These are phyloP conservation scores for Pneumocystis murina DNA, from an alignment of 1,139 yeast genomes.

Conservation along the genomic window DNA sequence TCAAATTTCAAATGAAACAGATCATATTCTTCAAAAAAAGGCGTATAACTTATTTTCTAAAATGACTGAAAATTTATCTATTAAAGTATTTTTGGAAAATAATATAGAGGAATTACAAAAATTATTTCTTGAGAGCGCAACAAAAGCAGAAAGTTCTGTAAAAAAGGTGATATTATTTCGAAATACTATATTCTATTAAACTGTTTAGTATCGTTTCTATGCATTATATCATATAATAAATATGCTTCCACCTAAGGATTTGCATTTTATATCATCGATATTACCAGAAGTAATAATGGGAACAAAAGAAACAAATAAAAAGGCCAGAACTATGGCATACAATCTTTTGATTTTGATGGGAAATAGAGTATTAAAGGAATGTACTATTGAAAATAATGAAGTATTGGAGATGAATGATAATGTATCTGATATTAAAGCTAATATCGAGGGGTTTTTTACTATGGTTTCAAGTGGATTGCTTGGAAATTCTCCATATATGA, in stretches of 20 bases:
- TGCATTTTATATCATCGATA: conserved; percentile 64
- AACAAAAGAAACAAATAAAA: conserved; percentile 88
- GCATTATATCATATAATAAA: conserved; percentile 50
- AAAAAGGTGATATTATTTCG: not conserved
- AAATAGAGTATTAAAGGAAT: conserved; percentile 57
- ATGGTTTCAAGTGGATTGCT: conserved; percentile 95
- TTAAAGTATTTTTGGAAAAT: conserved; percentile 21
- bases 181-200: conserved; percentile 23
- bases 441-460: conserved; percentile 68
- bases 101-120: conserved; percentile 46
- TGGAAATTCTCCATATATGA: conserved; percentile 87
- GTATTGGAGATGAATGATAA: conserved; percentile 53
- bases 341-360: conserved; percentile 70
- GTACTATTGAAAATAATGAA: conserved; percentile 46
- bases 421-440: conserved; percentile 50
- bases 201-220: conserved; percentile 54
- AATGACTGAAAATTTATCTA: not conserved
- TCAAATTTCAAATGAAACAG: conserved; percentile 43
- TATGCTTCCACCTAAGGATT: conserved; percentile 44
- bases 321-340: conserved; percentile 73
- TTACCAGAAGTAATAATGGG: conserved; percentile 79
- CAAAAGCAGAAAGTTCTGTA: not conserved
- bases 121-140: conserved; percentile 44
- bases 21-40: conserved; percentile 44
- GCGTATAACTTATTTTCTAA: conserved; percentile 3